Conservation (phyloP, 305 asterid genomes). For the Ilex paraguariensis region DNA sequence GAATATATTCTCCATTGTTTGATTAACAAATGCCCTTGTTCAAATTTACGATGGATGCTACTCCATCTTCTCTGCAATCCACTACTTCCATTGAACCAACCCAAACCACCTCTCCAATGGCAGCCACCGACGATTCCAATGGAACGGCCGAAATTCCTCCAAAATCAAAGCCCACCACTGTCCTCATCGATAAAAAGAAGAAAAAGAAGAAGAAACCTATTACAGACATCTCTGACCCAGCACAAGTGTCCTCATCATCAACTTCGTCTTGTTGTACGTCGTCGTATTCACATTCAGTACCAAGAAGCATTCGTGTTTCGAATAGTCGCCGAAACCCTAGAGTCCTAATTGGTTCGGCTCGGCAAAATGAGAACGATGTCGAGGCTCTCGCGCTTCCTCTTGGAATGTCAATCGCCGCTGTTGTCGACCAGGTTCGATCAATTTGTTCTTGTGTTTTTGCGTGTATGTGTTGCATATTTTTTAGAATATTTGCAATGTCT, state of each 20-base stretch:
- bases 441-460: too few relatives aligned
- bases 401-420: not conserved
- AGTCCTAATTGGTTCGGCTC: not conserved
- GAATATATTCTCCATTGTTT: too few relatives aligned
- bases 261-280: not conserved
- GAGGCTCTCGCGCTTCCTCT: slow-evolving; percentile 1
- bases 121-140: not conserved
- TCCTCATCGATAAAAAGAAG: too few relatives aligned
- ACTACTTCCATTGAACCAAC: not conserved
- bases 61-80: not conserved
- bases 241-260: not conserved
- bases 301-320: not conserved
- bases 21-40: not conserved
- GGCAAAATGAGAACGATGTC: not conserved
- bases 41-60: not conserved
- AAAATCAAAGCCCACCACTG: too few relatives aligned
- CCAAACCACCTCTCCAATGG: not conserved
- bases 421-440: not conserved
- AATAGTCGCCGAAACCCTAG: not conserved
- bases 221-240: not conserved
- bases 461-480: too few relatives aligned
- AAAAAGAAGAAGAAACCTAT: too few relatives aligned
- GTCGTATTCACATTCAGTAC: not conserved
- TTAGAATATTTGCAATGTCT: too few relatives aligned
- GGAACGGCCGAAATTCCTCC: too few relatives aligned